Evolutionary conservation across 2,329 filamentous ascomycete species (phyloP).

Genomic region (Ceratocystis destructans): DNA sequence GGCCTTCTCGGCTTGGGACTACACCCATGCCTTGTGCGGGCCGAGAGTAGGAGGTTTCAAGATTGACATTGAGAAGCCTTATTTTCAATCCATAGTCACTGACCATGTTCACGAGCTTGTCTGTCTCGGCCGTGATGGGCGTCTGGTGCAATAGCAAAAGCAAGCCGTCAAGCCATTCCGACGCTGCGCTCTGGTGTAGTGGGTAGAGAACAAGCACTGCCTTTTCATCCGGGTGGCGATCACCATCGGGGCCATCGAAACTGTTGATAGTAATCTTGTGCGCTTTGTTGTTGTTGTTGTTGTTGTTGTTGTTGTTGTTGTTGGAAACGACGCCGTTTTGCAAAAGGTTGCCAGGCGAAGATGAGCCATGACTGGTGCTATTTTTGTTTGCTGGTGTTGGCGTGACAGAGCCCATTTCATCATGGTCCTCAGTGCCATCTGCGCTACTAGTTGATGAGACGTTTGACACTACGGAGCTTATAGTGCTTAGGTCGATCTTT

Average conservation of each 20-base stretch:
- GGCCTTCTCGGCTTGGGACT: constrained; percentile 67
- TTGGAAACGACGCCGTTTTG: constrained; percentile 8
- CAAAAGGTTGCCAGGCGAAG: neutral
- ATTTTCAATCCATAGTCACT: constrained; percentile 89
- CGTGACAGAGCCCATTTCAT: constrained; percentile 20
- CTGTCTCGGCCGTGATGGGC: constrained; percentile 93
- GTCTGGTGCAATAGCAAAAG: constrained; percentile 90
- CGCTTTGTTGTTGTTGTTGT: constrained; percentile 30
- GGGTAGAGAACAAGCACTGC: constrained; percentile 75
- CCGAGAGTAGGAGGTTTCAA: constrained; percentile 60
- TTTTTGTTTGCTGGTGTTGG: neutral
- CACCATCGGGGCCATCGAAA: constrained; percentile 34
- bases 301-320: constrained; percentile 19
- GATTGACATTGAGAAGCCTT: constrained; percentile 74
- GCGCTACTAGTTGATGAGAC: constrained; percentile 53
- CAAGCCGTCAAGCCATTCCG: constrained; percentile 91
- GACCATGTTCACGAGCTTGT: constrained; percentile 73
- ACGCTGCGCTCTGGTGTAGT: constrained; percentile 65
- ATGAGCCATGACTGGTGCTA: neutral
- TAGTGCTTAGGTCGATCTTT: constrained; percentile 73
- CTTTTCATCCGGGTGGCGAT: constrained; percentile 43
- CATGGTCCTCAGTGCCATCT: constrained; percentile 34
- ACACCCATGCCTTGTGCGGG: constrained; percentile 55
- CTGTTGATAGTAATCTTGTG: constrained; percentile 91
- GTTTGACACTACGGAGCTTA: constrained; percentile 90